Percentiles rank a stretch among this genome's conserved stretches.
These are phyloP conservation scores for Dovyalis caffra DNA, from an alignment of 345 rosid genomes.

Conservation along the genomic window DNA sequence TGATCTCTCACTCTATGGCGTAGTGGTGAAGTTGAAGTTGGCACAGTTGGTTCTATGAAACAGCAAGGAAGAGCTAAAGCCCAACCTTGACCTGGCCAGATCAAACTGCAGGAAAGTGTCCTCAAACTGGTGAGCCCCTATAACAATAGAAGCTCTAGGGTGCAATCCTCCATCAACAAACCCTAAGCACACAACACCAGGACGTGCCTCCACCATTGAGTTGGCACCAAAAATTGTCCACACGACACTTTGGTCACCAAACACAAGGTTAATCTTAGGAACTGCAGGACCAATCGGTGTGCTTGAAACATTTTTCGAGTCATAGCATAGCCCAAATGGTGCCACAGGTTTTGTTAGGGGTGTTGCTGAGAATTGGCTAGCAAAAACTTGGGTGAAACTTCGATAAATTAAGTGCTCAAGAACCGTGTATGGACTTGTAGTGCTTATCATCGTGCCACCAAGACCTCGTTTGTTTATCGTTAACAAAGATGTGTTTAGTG, in stretches of 20 bases:
- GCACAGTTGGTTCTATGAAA: slow-evolving; percentile 19
- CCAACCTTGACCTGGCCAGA: slow-evolving; percentile 26
- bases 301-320: too few species aligned
- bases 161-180: slow-evolving; percentile 33
- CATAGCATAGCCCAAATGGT: too few species aligned
- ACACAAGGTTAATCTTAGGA: slow-evolving; percentile 30
- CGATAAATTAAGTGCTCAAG: too few species aligned
- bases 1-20: slow-evolving; percentile 8
- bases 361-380: too few species aligned
- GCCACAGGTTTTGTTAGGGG: too few species aligned
- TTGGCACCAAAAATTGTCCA: slow-evolving; percentile 33
- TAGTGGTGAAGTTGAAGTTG: slow-evolving; percentile 20
- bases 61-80: slow-evolving; percentile 41
- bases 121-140: slow-evolving; percentile 36
- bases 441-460: too few species aligned
- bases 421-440: too few species aligned
- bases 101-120: slow-evolving; percentile 36
- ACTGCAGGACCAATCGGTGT: slow-evolving; percentile 14
- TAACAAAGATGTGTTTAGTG: too few species aligned
- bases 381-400: too few species aligned
- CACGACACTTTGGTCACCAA: slow-evolving; percentile 5
- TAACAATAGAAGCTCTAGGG: slow-evolving; percentile 20
- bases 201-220: slow-evolving; percentile 24
- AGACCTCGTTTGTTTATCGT: too few species aligned
- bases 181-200: slow-evolving; percentile 28